Conservation (phyloP, 2,329 filamentous ascomycete species). For the Aspergillus pseudotamarii region DNA sequence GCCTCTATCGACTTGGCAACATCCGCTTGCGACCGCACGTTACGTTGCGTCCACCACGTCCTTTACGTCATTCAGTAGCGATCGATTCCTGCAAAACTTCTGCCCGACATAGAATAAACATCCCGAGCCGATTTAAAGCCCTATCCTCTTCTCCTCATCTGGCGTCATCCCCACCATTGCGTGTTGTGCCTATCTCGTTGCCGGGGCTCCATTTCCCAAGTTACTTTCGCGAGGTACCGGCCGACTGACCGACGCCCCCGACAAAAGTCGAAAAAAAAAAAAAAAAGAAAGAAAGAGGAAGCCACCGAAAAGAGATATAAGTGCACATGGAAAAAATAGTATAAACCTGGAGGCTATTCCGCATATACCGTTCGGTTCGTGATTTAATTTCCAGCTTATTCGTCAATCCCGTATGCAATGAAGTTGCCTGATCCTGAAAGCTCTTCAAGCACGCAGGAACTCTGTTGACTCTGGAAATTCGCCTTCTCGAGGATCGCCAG, state of each 20-base stretch:
- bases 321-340: background rate
- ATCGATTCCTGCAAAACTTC: constrained; percentile 8
- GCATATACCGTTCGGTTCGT: background rate
- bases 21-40: constrained; percentile 12
- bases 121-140: background rate
- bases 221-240: constrained; percentile 6
- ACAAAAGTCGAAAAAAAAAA: background rate
- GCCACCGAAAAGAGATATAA: background rate
- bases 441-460: constrained; percentile 13
- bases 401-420: constrained; percentile 15
- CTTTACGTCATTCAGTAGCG: constrained; percentile 18
- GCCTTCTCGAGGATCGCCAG: constrained; percentile 7
- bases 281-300: background rate
- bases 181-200: constrained; percentile 14
- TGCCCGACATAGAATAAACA: background rate
- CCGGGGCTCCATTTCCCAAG: constrained; percentile 9
- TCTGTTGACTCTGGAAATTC: constrained; percentile 8
- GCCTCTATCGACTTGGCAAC: constrained; percentile 15
- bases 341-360: background rate
- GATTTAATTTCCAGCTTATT: background rate
- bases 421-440: constrained; percentile 7
- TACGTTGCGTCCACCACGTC: constrained; percentile 9
- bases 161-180: constrained; percentile 8
- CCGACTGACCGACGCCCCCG: constrained; percentile 14
- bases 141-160: constrained; percentile 2